Base-by-base conservation (phyloP, 2,329 filamentous ascomycete species). In the Beauveria sp. region DNA sequence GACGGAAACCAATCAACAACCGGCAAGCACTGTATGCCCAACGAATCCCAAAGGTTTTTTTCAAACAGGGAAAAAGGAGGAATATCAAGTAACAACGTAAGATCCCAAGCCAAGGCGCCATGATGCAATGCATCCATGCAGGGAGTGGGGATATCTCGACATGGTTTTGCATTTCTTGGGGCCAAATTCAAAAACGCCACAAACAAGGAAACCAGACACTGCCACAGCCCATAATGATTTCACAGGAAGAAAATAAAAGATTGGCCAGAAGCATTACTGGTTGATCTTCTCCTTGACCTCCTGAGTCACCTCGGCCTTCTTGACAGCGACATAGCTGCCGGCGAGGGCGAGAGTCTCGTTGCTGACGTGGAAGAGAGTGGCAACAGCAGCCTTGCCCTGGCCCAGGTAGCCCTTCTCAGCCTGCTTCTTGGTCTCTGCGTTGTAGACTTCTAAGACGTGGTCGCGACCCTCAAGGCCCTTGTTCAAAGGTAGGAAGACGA, bases 381-480 rank as follows among this genome's bases (percentile, higher is more conserved):
- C 83, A 65, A 91, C 77, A 16, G 84, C 76, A 12, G 90, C 90
- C 79, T 89, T 91, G 69, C 86, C 83, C 63, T 83, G 82, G 3
- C 85, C 82, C n/a, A 91, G 76, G 41, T 88, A 70, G 51, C 85
- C 84, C 37, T 87, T 81, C 64, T 84, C 83, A 51, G 84, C 83
- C 46, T 79, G 80, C 76, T 85, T 87, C 78, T 86, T 86, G 66
- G 78, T 77, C 74, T 88, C 83, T 62, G 77, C 72, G 62, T 75
- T 76, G 72, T 84, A 89, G 62, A 84, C 76, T 59, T 76, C 73
- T 59, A 83, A 69, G 63, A 88, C 78, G 66, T 87, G 84, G 61
- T 87, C 83, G 72, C 82, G 84, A 66, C 83, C 81, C 73, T 86
- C 82, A 20, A 78, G 67, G 24, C 81, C 83, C 67, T 88, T 81